Conservation (phyloP, 2,329 filamentous ascomycete species). For the Sporothrix sp. region DNA sequence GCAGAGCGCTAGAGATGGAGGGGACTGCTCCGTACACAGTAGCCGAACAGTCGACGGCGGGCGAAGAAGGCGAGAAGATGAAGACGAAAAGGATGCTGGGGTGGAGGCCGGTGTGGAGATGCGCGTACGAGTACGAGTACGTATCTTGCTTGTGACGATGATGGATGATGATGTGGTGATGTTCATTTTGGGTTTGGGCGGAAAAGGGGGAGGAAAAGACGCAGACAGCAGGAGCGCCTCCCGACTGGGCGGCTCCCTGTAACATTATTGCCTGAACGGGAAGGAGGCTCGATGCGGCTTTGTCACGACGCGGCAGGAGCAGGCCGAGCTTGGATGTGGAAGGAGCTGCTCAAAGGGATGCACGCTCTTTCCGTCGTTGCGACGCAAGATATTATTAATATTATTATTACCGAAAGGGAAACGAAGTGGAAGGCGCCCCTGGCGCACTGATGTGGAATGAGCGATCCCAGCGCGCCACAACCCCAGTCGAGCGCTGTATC, state of each 20-base stretch:
- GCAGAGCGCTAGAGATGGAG: background rate
- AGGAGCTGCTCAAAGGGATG: too few relatives aligned
- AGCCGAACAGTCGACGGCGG: background rate
- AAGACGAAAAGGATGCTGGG: background rate
- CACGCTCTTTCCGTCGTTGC: too few relatives aligned
- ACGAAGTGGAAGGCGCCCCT: constrained; percentile 2
- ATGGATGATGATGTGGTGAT: background rate
- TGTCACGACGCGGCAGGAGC: too few relatives aligned
- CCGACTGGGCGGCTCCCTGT: background rate
- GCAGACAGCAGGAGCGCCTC: background rate
- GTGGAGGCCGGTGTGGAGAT: constrained; percentile 1
- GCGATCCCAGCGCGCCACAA: background rate
- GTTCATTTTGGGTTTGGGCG: background rate
- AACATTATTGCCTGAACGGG: background rate
- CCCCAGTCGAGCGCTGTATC: background rate
- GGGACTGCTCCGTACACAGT: too few relatives aligned
- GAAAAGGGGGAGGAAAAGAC: background rate
- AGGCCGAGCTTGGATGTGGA: too few relatives aligned
- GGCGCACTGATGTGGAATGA: background rate
- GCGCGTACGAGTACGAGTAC: too few relatives aligned
- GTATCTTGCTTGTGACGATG: too few relatives aligned
- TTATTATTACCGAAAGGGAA: constrained; percentile 7
- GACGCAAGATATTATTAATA: too few relatives aligned
- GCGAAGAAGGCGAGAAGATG: background rate
- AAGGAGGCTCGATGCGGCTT: constrained; percentile 3